Evolutionary conservation across 2,329 filamentous ascomycete genomes (phyloP).

Genomic region (Elsinoe perseae): DNA sequence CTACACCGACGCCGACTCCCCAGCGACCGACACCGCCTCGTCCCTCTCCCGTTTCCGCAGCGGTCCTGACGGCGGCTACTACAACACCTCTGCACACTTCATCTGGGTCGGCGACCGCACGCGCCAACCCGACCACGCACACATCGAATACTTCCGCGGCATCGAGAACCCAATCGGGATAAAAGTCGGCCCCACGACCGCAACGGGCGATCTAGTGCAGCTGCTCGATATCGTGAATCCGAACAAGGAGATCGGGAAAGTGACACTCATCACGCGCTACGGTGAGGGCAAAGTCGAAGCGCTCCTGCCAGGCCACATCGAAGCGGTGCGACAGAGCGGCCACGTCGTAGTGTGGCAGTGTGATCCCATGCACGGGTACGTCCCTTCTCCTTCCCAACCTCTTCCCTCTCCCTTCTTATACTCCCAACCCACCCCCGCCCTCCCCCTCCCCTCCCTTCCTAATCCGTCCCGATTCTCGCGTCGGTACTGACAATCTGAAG

Average conservation of each 20-base stretch:
- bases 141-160: slow-evolving; percentile 96
- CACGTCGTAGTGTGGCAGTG: slow-evolving; percentile 89
- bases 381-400: background rate
- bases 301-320: slow-evolving; percentile 77
- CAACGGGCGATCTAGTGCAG: slow-evolving; percentile 62
- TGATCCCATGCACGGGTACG: slow-evolving; percentile 89
- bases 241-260: slow-evolving; percentile 71
- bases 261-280: slow-evolving; percentile 94
- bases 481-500: slow-evolving; percentile 22
- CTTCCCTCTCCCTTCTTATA: background rate
- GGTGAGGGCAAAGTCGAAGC: slow-evolving; percentile 67
- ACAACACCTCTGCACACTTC: slow-evolving; percentile 93
- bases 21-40: slow-evolving; percentile 20
- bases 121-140: slow-evolving; percentile 81
- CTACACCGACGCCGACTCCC: slow-evolving; percentile 24
- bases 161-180: slow-evolving; percentile 94
- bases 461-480: too few relatives aligned
- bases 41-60: slow-evolving; percentile 30
- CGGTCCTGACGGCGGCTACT: slow-evolving; percentile 52
- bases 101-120: slow-evolving; percentile 98
- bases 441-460: too few relatives aligned
- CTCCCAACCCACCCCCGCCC: too few relatives aligned
- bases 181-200: slow-evolving; percentile 87
- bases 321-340: slow-evolving; percentile 72
- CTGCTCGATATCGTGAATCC: slow-evolving; percentile 86